phyloP scores from a whole-genome alignment of 2,329 filamentous ascomycete genomes.

The Mycosphaerella sp. region DNA sequence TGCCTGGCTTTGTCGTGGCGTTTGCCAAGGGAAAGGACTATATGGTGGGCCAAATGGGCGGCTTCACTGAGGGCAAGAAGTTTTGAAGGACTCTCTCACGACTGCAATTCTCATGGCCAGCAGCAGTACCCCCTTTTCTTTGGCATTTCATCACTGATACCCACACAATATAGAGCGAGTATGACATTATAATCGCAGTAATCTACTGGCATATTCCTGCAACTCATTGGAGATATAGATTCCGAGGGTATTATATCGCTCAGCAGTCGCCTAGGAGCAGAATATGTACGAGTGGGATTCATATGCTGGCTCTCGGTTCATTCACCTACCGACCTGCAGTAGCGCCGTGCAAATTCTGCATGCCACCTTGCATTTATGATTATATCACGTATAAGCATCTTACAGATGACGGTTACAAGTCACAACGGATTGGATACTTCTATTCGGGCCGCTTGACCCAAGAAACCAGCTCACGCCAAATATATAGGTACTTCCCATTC shows the following conservation, averaged over 20 bases:
- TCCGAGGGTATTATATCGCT: not conserved
- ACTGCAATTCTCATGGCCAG: not conserved
- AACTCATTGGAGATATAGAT: not conserved
- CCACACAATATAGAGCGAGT: not conserved
- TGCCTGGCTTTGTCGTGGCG: constrained; percentile 34
- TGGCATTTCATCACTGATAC: not conserved
- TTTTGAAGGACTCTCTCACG: constrained; percentile 7
- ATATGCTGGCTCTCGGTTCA: not conserved
- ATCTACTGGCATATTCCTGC: not conserved
- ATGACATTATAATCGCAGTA: not conserved
- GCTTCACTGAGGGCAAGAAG: constrained; percentile 29
- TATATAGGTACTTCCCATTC: too few relatives aligned
- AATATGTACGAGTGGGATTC: not conserved
- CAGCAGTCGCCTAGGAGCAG: not conserved
- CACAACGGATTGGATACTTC: too few relatives aligned
- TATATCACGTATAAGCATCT: too few relatives aligned
- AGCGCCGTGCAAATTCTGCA: not conserved
- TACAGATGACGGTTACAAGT: too few relatives aligned
- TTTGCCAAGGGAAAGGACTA: constrained; percentile 37
- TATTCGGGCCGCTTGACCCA: too few relatives aligned
- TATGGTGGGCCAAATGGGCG: constrained; percentile 27
- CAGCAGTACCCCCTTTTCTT: not conserved
- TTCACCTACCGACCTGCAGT: not conserved
- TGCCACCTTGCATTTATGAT: not conserved
- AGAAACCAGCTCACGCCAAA: too few relatives aligned